Evolutionary conservation across 352 stramenopile genomes (phyloP).

Genomic region (Globisporangium nagaii): DNA sequence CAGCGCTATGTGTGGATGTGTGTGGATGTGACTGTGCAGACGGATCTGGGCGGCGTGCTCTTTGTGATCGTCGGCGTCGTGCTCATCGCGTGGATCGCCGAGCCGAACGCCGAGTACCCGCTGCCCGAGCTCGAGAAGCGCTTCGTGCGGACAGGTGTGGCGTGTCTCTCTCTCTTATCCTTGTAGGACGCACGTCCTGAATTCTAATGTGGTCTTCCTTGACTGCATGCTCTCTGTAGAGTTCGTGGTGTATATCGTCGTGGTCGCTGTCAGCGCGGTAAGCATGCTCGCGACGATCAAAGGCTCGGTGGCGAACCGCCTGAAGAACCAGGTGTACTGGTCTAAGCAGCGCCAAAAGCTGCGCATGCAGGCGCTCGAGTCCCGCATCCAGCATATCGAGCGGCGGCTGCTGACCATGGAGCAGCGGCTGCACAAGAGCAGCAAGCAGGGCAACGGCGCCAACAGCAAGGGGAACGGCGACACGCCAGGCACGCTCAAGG

Average conservation of each 20-base stretch:
- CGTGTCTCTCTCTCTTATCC: background rate
- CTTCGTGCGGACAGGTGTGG: constrained; percentile 65
- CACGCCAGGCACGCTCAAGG: background rate
- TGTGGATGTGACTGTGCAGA: constrained; percentile 20
- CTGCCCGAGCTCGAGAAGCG: constrained; percentile 77
- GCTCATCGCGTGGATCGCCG: constrained; percentile 80
- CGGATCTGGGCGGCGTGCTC: constrained; percentile 75
- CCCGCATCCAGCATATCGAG: constrained; percentile 64
- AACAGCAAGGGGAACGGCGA: background rate
- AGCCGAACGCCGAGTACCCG: constrained; percentile 83
- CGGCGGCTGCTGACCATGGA: constrained; percentile 64
- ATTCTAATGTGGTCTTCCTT: background rate
- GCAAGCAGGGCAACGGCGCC: constrained; percentile 1
- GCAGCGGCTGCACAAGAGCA: constrained; percentile 36
- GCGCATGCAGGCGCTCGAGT: constrained; percentile 70
- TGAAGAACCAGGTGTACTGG: constrained; percentile 84
- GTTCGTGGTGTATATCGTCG: constrained; percentile 77
- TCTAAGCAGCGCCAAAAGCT: constrained; percentile 79
- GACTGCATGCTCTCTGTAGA: constrained; percentile 13
- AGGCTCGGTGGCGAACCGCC: constrained; percentile 71
- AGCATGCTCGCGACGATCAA: constrained; percentile 88
- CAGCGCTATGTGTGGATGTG: background rate
- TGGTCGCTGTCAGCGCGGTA: constrained; percentile 63
- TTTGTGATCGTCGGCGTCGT: constrained; percentile 87
- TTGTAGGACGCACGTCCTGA: too few relatives aligned